Conservation (phyloP, 345 rosid genomes). For the Aquilaria malaccensis region DNA sequence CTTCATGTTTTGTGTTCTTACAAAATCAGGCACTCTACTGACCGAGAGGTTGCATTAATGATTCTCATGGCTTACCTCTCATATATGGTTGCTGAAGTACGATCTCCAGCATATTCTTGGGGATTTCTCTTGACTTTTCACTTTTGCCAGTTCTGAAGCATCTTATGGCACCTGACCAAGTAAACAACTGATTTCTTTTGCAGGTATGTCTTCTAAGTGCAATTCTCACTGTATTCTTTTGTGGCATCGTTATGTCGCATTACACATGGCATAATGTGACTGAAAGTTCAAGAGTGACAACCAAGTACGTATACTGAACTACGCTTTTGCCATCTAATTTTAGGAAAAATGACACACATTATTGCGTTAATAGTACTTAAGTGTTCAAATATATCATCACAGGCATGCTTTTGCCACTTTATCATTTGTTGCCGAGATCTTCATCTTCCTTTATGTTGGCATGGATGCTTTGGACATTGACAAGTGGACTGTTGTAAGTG, state of each 20-base stretch:
- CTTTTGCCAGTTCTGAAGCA: not conserved
- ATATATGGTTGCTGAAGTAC: slow-evolving; percentile 41
- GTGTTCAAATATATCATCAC: not conserved
- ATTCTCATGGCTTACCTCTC: slow-evolving; percentile 52
- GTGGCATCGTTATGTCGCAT: slow-evolving; percentile 51
- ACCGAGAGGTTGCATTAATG: slow-evolving; percentile 46
- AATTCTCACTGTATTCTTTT: slow-evolving; percentile 46
- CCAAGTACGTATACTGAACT: slow-evolving; percentile 25
- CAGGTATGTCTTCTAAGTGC: slow-evolving; percentile 43
- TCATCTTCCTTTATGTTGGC: slow-evolving; percentile 49
- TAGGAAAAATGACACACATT: not conserved
- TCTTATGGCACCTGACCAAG: no score
- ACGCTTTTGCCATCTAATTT: not conserved
- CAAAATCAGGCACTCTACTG: slow-evolving; percentile 38
- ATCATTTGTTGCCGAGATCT: slow-evolving; percentile 43
- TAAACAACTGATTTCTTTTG: slow-evolving; percentile 1
- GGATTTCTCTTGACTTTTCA: not conserved
- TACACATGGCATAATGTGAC: slow-evolving; percentile 50
- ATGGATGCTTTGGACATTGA: slow-evolving; percentile 31
- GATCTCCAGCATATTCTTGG: not conserved
- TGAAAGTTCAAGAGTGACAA: slow-evolving; percentile 41
- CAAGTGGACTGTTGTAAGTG: slow-evolving; percentile 38
- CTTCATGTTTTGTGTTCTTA: not conserved
- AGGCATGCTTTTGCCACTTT: slow-evolving; percentile 46
- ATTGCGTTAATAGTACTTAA: slow-evolving; percentile 9